phyloP scores from a whole-genome alignment of 345 rosid species.

The Populus euphratica region DNA sequence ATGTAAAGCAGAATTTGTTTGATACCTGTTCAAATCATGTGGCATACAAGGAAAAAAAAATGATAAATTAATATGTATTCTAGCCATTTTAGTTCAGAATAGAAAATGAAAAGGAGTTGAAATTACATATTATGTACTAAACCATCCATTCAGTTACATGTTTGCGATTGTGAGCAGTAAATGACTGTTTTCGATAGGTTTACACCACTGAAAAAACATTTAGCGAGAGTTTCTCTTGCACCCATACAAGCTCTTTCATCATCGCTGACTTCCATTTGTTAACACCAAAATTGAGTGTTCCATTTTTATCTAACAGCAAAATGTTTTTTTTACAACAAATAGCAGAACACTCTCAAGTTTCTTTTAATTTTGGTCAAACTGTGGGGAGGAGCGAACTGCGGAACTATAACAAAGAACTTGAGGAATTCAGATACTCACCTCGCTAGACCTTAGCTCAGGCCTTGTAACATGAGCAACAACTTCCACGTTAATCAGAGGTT shows the following conservation, averaged over 20 bases:
- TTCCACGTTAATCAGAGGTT: slow-evolving; percentile 66
- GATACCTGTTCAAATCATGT: slow-evolving; percentile 54
- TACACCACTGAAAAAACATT: neutral
- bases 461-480: slow-evolving; percentile 78
- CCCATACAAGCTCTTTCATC: too few relatives aligned
- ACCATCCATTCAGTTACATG: too few relatives aligned
- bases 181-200: neutral
- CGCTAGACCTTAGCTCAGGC: slow-evolving; percentile 69
- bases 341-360: too few relatives aligned
- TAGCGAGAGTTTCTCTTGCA: neutral
- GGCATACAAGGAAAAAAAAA: neutral
- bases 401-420: too few relatives aligned
- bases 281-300: too few relatives aligned
- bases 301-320: too few relatives aligned
- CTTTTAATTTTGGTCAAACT: too few relatives aligned
- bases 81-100: neutral
- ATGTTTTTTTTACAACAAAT: too few relatives aligned
- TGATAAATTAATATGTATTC: neutral
- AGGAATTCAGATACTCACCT: slow-evolving; percentile 40
- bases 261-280: too few relatives aligned
- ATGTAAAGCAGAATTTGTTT: slow-evolving; percentile 82
- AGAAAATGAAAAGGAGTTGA: neutral
- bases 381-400: neutral
- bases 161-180: neutral
- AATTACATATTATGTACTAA: neutral